A percentile compares a stretch with the other conserved stretches of the same genome.
Conservation (phyloP, 2,329 filamentous ascomycete genomes). For the Fusarium hostae region DNA sequence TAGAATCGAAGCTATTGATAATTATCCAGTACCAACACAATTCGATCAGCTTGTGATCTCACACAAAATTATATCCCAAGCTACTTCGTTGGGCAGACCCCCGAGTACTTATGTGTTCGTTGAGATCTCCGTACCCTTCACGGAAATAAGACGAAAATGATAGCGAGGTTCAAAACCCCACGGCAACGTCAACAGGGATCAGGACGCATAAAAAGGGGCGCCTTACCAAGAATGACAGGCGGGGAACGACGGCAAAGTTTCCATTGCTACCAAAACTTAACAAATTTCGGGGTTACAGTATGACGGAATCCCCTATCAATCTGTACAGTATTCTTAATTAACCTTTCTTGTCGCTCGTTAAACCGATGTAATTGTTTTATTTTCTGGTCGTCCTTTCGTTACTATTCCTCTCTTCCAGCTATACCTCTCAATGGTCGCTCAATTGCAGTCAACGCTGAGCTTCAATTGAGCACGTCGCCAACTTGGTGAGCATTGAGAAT, state of each 20-base stretch:
- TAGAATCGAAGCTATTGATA: background rate
- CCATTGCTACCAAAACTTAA: conserved; percentile 10
- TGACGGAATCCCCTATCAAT: background rate
- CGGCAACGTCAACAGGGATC: background rate
- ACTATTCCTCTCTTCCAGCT: background rate
- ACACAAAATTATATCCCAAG: no score
- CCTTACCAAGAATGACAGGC: background rate
- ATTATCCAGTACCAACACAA: no score
- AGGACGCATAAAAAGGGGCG: background rate
- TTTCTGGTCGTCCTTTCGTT: background rate
- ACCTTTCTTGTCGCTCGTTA: conserved; percentile 31
- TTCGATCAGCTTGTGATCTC: background rate
- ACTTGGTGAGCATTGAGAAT: background rate
- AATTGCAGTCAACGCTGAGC: background rate
- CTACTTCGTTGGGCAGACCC: background rate
- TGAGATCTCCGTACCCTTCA: background rate
- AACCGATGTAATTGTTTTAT: conserved; percentile 30
- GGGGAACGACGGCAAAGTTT: conserved; percentile 3
- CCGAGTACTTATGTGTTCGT: background rate
- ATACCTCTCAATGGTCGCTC: conserved; percentile 17
- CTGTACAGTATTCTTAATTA: conserved; percentile 6
- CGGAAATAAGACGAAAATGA: background rate
- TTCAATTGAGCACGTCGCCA: conserved; percentile 2
- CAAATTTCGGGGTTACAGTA: conserved; percentile 2
- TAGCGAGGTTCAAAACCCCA: background rate